Base-by-base conservation (phyloP, 768 basidiomycete species). In the Boletus reticulatus region DNA sequence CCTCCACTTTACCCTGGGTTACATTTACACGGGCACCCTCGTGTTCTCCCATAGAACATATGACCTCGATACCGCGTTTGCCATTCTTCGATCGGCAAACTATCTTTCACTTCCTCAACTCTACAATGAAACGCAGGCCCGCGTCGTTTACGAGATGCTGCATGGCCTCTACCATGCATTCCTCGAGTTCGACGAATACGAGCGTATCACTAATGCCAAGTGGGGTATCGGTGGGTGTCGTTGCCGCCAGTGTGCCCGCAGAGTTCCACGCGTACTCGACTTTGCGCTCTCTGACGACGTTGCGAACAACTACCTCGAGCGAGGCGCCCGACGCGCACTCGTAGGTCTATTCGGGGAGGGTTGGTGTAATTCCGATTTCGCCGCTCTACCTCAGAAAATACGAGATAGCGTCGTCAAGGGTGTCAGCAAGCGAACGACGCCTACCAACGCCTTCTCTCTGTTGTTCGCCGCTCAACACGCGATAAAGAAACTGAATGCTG, bases 11-110 rank as follows among this genome's bases (percentile, higher is more conserved):
- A 92, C 92, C 38, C 82, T 98, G 45, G 94, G 94, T 4, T 98
- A 89, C 73, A 84, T 98, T 44, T 98, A 98, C 67, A 92, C 94
- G 6, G 97, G 96, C 42, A 96, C 94, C 5, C 87, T 98, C 43
- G 78, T 88, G 29, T 97, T 98, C 70, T 94, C 92, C 4, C 90
- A 98, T 63, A 80, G 96, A 14, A 86, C 91, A 1, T 97, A 93
- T 72, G 96, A 98, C 74, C 85, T 98, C 62, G 80, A 86, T 43
- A 98, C 94, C 16, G 89, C 91, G 0, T 93, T 98, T 69, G 83
- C 89, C 58, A 92, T 98, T 64, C 84, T 94, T 69, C 85, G 87
- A 38, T 84, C 92, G 1, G 85, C 95, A 1, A 75, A 79, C 11
- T 98, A 94, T 71, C 87, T 98, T 42, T 76, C 80, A 32, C 77